Base-by-base conservation (phyloP, 345 rosid species). In the Pistacia vera region DNA sequence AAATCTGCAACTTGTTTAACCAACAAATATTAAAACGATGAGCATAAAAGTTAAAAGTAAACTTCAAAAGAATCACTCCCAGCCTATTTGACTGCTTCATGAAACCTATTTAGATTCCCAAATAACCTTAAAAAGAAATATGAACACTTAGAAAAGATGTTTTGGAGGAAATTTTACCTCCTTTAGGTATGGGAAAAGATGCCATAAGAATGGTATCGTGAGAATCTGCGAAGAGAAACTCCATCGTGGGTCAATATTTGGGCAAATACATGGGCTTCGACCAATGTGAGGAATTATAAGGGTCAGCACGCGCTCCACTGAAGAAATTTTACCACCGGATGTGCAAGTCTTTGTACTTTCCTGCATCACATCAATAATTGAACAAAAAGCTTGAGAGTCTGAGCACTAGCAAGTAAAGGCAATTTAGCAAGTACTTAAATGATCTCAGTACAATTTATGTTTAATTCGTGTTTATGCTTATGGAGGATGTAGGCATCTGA, bases 141-240 rank as follows among this genome's bases (percentile, higher is more conserved):
- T 20, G 7, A 52, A 36, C 56, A 58, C 18, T 59, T 49, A 61
- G 41, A 68, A 70, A 69, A 61, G 55, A 54, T 55, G 33, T 16
- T 44, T 46, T 60, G 67, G 41, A 78, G 72, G 64, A 73, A 73
- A 75, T 54, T 62, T 16, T 73, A 96, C 99, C 93, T 85, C 90
- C 82, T 92, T 96, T 68, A 94, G 82, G 79, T 75, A 82, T 2
- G 99, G 99, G 80, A 94, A 91, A 68, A 82, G 83, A 81, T 79
- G 75, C 98, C 98, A 96, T 77, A 94, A 77, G 81, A 93, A 87
- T 78, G 99, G 97, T 67, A 94, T 72, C 63, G 99, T 92, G 62
- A 96, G 90, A 80, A 96, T 95, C 81, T 91, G 98, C 46, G 91
- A 94, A 10, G 86, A 82, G 88, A 96, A 92, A 86, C 93, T 93